A percentile compares a stretch with the other conserved stretches of the same genome.
Conservation (phyloP, 2,329 filamentous ascomycete species). For the Epichloe baconii region DNA sequence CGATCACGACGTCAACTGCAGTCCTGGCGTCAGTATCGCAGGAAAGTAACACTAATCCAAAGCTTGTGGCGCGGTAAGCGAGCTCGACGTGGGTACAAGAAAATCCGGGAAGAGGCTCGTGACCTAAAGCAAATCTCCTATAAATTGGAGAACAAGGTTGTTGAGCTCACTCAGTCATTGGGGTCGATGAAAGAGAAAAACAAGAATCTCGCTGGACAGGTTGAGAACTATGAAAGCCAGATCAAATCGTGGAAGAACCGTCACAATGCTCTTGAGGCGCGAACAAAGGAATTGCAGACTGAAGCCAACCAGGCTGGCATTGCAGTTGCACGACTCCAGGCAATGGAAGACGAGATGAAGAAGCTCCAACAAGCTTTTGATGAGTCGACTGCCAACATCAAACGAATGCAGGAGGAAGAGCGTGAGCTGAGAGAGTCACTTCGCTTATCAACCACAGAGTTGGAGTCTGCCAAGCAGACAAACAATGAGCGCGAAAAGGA, state of each 20-base stretch:
- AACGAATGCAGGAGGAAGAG: constrained; percentile 90
- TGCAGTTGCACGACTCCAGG: constrained; percentile 74
- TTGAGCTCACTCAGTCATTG: constrained; percentile 88
- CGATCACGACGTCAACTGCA: constrained; percentile 65
- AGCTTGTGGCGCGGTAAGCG: constrained; percentile 79
- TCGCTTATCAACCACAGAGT: constrained; percentile 62
- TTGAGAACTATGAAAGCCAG: constrained; percentile 92
- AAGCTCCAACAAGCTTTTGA: constrained; percentile 81
- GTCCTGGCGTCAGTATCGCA: constrained; percentile 77
- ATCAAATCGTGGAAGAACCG: constrained; percentile 92
- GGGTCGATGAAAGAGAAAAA: constrained; percentile 91
- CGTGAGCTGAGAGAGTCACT: constrained; percentile 73
- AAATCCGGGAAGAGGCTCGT: constrained; percentile 82
- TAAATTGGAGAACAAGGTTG: constrained; percentile 98
- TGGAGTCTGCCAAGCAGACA: constrained; percentile 65
- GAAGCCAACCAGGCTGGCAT: constrained; percentile 98
- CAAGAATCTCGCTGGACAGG: constrained; percentile 73
- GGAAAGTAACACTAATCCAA: constrained; percentile 80
- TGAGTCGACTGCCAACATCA: constrained; percentile 81
- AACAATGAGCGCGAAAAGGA: constrained; percentile 71
- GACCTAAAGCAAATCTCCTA: constrained; percentile 99
- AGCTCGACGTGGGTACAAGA: constrained; percentile 79
- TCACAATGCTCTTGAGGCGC: constrained; percentile 77
- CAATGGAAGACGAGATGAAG: constrained; percentile 92
- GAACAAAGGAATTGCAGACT: constrained; percentile 85